These are phyloP conservation scores for Phytophthora pistaciae DNA, from an alignment of 352 stramenopile species.

Conservation along the genomic window DNA sequence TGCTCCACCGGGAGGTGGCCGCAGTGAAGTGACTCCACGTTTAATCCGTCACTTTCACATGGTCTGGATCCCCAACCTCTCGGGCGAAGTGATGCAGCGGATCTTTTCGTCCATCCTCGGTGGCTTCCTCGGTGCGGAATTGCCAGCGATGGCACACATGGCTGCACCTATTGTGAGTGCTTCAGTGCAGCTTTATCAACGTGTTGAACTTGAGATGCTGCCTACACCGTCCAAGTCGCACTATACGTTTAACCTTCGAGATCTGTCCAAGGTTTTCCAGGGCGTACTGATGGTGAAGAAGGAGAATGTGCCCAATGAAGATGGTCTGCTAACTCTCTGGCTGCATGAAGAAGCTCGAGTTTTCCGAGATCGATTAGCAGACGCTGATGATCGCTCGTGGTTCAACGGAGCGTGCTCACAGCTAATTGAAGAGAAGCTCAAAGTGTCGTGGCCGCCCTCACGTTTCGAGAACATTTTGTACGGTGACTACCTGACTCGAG, in stretches of 20 bases:
- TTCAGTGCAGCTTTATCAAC: constrained; percentile 90
- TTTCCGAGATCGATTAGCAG: constrained; percentile 93
- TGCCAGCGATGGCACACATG: constrained; percentile 82
- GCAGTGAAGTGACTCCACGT: constrained; percentile 88
- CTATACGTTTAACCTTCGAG: constrained; percentile 96
- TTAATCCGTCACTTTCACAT: constrained; percentile 93
- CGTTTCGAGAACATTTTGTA: constrained; percentile 90
- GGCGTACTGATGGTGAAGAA: constrained; percentile 94
- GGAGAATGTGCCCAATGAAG: constrained; percentile 72
- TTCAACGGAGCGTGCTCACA: constrained; percentile 87
- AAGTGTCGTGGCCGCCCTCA: constrained; percentile 64
- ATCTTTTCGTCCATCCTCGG: constrained; percentile 93
- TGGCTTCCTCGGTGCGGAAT: constrained; percentile 80
- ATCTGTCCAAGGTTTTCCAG: constrained; percentile 95
- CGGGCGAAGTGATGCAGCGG: constrained; percentile 78
- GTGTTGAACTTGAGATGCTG: constrained; percentile 90
- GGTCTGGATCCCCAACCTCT: constrained; percentile 92
- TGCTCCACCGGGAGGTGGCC: constrained; percentile 86
- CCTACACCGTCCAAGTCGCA: constrained; percentile 93
- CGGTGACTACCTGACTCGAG: constrained; percentile 90
- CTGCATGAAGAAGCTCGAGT: constrained; percentile 93
- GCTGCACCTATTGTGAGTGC: constrained; percentile 84
- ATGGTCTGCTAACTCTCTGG: constrained; percentile 89
- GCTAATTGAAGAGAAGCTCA: constrained; percentile 74
- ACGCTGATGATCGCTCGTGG: constrained; percentile 85